phyloP scores from a whole-genome alignment of 2,329 filamentous ascomycete species.

The Calonectria henricotiae region DNA sequence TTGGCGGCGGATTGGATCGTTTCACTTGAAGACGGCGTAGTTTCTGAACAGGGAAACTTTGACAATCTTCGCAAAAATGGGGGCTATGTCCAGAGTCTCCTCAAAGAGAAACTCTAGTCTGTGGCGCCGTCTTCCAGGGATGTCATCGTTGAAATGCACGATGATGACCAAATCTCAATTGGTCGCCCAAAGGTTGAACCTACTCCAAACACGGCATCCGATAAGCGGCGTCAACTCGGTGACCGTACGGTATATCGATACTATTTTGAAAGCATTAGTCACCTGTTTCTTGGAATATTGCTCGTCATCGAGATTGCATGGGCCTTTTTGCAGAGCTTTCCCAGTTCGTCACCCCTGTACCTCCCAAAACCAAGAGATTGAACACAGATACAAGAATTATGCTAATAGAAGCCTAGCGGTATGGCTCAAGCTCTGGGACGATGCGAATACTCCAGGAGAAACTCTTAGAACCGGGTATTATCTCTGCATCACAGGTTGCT shows the following conservation, averaged over 20 bases:
- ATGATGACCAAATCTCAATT: neutral
- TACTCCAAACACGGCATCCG: conserved; percentile 24
- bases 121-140: neutral
- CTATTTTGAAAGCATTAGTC: conserved; percentile 54
- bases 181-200: conserved; percentile 50
- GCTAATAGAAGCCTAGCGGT: conserved; percentile 44
- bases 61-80: conserved; percentile 28
- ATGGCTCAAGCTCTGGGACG: conserved; percentile 56
- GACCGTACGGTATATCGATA: conserved; percentile 53
- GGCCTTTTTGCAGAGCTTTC: conserved; percentile 53
- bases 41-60: conserved; percentile 57
- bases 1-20: conserved; percentile 48
- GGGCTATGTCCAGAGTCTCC: conserved; percentile 37
- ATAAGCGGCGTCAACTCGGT: conserved; percentile 52
- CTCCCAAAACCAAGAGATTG: neutral
- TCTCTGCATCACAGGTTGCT: conserved; percentile 48
- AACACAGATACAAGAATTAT: neutral
- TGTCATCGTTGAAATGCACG: neutral
- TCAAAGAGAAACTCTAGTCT: neutral
- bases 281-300: conserved; percentile 44
- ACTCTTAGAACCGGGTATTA: conserved; percentile 41
- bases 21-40: conserved; percentile 40
- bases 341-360: conserved; percentile 45
- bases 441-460: conserved; percentile 41
- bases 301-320: conserved; percentile 49